Base-by-base conservation (phyloP, 768 basidiomycete genomes). In the Mycena vulgaris region DNA sequence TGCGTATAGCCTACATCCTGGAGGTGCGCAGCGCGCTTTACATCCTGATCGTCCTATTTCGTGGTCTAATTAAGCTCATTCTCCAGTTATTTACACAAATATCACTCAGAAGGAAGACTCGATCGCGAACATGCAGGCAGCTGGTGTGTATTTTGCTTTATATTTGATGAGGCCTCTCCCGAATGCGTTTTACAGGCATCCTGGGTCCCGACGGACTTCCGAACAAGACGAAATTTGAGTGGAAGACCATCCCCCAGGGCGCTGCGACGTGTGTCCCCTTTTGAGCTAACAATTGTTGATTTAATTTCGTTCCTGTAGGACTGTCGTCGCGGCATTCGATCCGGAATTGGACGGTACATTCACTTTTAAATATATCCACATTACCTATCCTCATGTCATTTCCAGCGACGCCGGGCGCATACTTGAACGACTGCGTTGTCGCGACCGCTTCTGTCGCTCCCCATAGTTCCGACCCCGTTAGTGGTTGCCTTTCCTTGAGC, bases 191-290 rank as follows among this genome's bases (percentile, higher is more conserved):
- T 45, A 5, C 35, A 57, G 65, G 65, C 33, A 35, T 66, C 14
- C 45, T 66, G 8, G 31, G 25, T 14, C 5, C 40, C 5, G 37
- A 59, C 11, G 65, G 65, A 10, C 2, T 10, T 6, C 65, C 65
- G 1, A 65, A 47, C 28, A 33, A 17, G 4, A 35, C 49, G 33
- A 40, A 39, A 5, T 51, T 49, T 23, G 6, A 57, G 47, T 66
- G 65, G 65, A 66, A 66, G 57, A 58, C 55, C 8, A 57, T 59
- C 25, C 42, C 56, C 8, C 56, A 66, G 27, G 65, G 65, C 2
- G 65, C 56, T 19, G 56, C 65, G 0, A 66, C 65, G 65, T 66
- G 19, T 30, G 63, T 55, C 14, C 7, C 21, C 14, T n/a, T 49
- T 33, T 37, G 35, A 37, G 14, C 17, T 37, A 7, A 6, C 6